Conservation (phyloP, 106 monocot genomes). For the Gastrodia elata region DNA sequence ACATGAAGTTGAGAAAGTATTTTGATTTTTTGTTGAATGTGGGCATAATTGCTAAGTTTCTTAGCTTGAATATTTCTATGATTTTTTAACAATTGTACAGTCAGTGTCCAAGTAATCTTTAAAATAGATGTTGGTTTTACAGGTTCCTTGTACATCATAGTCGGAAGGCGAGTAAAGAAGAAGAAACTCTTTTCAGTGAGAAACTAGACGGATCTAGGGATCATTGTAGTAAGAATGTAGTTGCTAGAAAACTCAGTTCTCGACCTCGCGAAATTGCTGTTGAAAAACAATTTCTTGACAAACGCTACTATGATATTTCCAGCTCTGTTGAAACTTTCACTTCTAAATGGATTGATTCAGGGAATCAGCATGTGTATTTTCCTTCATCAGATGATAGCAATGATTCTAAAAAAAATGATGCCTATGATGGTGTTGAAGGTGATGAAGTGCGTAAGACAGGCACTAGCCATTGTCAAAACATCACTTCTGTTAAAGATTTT, state of each 20-base stretch:
- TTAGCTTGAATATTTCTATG: background rate
- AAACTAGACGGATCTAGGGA: slow-evolving; percentile 6
- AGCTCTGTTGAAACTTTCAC: slow-evolving; percentile 54
- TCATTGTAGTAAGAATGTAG: background rate
- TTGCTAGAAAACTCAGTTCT: slow-evolving; percentile 1
- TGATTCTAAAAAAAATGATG: slow-evolving; percentile 23
- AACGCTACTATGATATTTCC: slow-evolving; percentile 46
- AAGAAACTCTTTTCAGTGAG: slow-evolving; percentile 25
- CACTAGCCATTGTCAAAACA: slow-evolving; percentile 4
- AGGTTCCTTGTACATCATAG: slow-evolving; percentile 49
- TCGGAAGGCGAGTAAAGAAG: slow-evolving; percentile 39
- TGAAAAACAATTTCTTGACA: slow-evolving; percentile 52
- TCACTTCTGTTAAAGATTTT: slow-evolving; percentile 17
- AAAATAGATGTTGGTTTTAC: slow-evolving; percentile 5
- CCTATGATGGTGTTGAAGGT: slow-evolving; percentile 19
- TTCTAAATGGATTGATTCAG: slow-evolving; percentile 23
- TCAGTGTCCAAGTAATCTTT: background rate
- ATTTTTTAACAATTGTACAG: background rate
- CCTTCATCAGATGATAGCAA: slow-evolving; percentile 38
- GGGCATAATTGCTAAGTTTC: background rate
- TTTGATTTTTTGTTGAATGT: background rate
- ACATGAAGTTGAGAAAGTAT: background rate
- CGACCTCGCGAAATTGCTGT: slow-evolving; percentile 8
- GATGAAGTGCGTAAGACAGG: slow-evolving; percentile 1
- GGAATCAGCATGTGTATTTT: slow-evolving; percentile 57